Evolutionary conservation across 768 basidiomycete genomes (phyloP), one percentile per base, ranked within the genome.

Genomic region (Boletus barrowsii): DNA sequence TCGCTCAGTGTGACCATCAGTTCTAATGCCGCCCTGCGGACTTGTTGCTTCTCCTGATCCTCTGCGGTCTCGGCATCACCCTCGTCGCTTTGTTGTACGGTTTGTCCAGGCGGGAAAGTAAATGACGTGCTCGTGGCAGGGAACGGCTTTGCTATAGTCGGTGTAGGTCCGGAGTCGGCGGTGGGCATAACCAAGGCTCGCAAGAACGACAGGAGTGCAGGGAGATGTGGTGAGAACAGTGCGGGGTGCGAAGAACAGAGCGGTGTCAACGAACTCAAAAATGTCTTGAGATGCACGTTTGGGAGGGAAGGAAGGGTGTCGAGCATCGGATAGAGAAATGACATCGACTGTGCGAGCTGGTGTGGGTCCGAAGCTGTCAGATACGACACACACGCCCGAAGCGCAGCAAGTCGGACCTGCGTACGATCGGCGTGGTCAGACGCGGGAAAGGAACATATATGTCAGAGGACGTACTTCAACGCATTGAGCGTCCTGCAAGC

Each of bases 1-100:
- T 95, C 92, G 29, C 80, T 83, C n/a, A 96, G 69, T 13, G 81
- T 83, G 50, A 94, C 76, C 82, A 95, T 86, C 49, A 95, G 83
- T 69, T 95, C 93, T 10, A 93, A 72, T 10, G 90, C 88, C 1
- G 84, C 82, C 49, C 84, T 81, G 10, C 90, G 76, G 30, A 90
- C 76, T 18, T 86, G 84, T 39, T 84, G 80, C 50, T 82, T 79
- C 53, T 88, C 86, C 46, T 93, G 88, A 17, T 80, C 78, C 24
- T 79, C 80, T 17, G 77, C 75, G 0, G 56, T 58, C 40, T 79
- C 77, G 3, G 73, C 65, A 4, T 71, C 71, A 2, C 65, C 65
- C 4, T 68, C 69, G 29, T 63, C 66, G 14, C 22, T 65, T 6
- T 65, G 66, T 22, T 69, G 74, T 3, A 66, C 61, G 9, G 64